Base-by-base conservation (phyloP, 2,329 filamentous ascomycete species). In the Dichotomopilus funicola region DNA sequence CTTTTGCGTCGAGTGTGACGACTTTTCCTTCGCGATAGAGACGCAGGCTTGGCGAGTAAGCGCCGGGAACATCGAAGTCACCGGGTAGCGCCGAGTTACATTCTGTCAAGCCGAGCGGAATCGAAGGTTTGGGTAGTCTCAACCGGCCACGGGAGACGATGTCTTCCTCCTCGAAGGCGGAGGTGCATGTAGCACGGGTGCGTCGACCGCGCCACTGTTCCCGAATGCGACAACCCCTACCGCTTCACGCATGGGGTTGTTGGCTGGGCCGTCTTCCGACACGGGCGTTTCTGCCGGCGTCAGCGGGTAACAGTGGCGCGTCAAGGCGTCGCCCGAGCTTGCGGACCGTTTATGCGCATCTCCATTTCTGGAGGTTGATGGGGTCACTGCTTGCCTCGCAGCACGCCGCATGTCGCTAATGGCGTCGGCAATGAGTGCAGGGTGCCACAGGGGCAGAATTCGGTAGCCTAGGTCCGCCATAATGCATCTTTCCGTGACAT, bases 371-470 rank as follows among this genome's bases (percentile, higher is more conserved):
- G 58, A 49, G 43, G 57, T 46, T 31, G 53, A 50, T 42, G 51
- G 59, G 19, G 58, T 54, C 34, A 58, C 47, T 3, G 61, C 61
- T 48, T 67, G 63, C 48, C 50, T 53, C 34, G 64, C 80, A 6
- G 82, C 83, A 47, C 83, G 77, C 66, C 81, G 77, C 80, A 87
- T 87, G 64, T 86, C 82, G 54, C 78, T 76, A 66, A 83, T 73
- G 9, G 82, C 82, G 59, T 83, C 79, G 40, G 75, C 72, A 59
- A 87, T 77, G 58, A 81, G 75, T 38, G 75, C 74, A 2, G 77
- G 74, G 49, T 81, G 73, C 67, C 76, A 82, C 8, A 87, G 72
- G 6, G 81, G 81, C 68, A 86, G 69, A 64, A 87, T 79, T 54
- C 82, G 76, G 68, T 85, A 87, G 59, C 77, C 75, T 47, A 87